Base-by-base conservation (phyloP, 768 basidiomycete species). In the Boletus rubropictus region DNA sequence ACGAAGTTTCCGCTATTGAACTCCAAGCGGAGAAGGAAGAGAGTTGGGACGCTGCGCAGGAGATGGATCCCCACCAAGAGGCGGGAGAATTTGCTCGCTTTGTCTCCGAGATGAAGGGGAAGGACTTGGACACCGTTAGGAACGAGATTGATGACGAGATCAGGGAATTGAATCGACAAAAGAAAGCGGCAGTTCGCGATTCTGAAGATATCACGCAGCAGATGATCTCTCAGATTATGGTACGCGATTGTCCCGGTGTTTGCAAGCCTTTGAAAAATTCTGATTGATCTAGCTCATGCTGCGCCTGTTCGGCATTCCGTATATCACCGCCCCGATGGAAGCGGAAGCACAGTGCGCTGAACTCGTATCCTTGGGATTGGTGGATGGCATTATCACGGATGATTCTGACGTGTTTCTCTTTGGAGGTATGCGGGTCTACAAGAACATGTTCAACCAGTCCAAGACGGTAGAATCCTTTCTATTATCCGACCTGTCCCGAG, bases 381-480 rank as follows among this genome's bases (percentile, higher is more conserved):
- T 96, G 31, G 93, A 99, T 53, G 96, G 96, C 0, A 87, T 99
- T 45, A 98, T 99, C 64, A 99, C 96, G 0, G 96, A 99, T 64
- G 96, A 99, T 66, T 96, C 92, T 5, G 96, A 99, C 61, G 93
- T 98, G 40, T 99, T 99, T 69, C 82, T 99, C 40, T 99, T 99
- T 56, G 96, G 96, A 27, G 95, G 91, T 20, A 69, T 79, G 54
- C 84, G 92, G n/a, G 90, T 98, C 17, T 96, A 88, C 77, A 96
- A 95, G 70, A 98, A 99, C 65, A 95, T 99, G 88, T 99, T 99
- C 73, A 97, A 98, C 64, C 95, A 98, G 67, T 88, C 89, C 39
- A 97, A 98, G 73, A 97, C 93, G 4, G 96, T 97, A 45, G 96
- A 99, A 67, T 93, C 92, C 62, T 99, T 96, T 73, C 72, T 96